Evolutionary conservation across 208 protist species (phyloP), one percentile per base, ranked within the genome.

Genomic region (Endotrypanum monterogeii): DNA sequence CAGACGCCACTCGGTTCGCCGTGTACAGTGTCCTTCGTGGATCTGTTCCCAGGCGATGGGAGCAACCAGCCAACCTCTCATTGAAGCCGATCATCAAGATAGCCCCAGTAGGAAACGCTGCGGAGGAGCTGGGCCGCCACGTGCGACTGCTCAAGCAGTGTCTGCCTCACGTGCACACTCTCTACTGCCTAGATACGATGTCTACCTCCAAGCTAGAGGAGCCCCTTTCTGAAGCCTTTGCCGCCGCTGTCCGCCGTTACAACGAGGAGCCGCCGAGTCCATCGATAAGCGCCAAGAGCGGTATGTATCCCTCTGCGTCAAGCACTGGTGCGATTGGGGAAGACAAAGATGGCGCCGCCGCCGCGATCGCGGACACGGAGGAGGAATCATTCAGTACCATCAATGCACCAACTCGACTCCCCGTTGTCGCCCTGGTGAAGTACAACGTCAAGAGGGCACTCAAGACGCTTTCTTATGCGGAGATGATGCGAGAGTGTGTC

Each of bases 41-140:
- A 9, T 95, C 90, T 16, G 84, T 96, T 3, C 92, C 92, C 32
- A 82, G 85, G 18, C 79, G 83, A 32, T 96, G 92, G 92, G 80
- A 85, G 79, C 92, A 96, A 78, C 83, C 85, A 57, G 86, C 90
- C 1, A 91, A 95, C 79, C 73, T 96, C n/a, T 57, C 78, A 0
- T 62, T 93, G 44, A 93, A 89, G 56, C 92, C 92, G 7, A 67
- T 86, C 11, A 87, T 96, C 30, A 83, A 73, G 25, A 87, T 94
- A 44, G 78, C 80, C 41, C 80, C 82, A 1, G 51, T 80, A 20
- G 44, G 71, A 48, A 81, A 73, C 35, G 83, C 69, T 3, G 74
- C 55, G 0, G 78, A 87, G 56, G 83, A 87, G 57, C 39, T 94
- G 1, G 62, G 63, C 14, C 78, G 77, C 1, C 90, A 92, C 72